Conservation (phyloP, 257 asterid species). For the Scutellaria barbata region DNA sequence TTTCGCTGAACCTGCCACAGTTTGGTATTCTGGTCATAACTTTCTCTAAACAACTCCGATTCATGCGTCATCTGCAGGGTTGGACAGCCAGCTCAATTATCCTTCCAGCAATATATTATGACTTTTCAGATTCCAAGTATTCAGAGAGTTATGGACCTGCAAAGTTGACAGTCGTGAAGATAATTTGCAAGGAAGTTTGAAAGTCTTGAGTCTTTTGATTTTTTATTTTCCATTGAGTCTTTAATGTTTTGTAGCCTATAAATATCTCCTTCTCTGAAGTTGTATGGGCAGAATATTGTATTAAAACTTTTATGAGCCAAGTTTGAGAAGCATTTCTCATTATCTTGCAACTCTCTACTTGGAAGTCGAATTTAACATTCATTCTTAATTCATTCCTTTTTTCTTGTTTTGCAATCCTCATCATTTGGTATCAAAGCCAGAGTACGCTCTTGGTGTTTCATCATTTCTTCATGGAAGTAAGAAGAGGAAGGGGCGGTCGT, state of each 20-base stretch:
- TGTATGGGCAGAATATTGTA: neutral
- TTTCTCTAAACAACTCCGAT: no score
- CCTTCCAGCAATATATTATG: no score
- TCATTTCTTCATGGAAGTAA: neutral
- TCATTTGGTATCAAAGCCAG: constrained; percentile 23
- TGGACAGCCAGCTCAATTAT: neutral
- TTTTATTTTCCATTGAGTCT: neutral
- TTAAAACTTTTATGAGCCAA: neutral
- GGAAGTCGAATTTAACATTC: neutral
- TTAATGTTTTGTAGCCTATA: neutral
- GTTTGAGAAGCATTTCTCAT: neutral
- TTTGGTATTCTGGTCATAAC: no score
- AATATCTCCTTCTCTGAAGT: neutral
- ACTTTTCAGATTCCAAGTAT: neutral
- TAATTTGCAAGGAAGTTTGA: neutral
- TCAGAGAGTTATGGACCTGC: neutral
- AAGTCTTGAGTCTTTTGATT: no score
- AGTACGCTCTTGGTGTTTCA: neutral
- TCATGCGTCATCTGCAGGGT: no score
- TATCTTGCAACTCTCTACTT: neutral
- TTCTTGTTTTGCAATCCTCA: neutral
- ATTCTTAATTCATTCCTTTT: neutral
- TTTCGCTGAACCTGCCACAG: no score
- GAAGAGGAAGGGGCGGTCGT: constrained; percentile 23
- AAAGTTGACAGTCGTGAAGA: neutral